A percentile compares a stretch with the other conserved stretches of the same genome.
These are phyloP conservation scores for Avena atlantica DNA, from an alignment of 176 grass and related monocot species.

Conservation along the genomic window DNA sequence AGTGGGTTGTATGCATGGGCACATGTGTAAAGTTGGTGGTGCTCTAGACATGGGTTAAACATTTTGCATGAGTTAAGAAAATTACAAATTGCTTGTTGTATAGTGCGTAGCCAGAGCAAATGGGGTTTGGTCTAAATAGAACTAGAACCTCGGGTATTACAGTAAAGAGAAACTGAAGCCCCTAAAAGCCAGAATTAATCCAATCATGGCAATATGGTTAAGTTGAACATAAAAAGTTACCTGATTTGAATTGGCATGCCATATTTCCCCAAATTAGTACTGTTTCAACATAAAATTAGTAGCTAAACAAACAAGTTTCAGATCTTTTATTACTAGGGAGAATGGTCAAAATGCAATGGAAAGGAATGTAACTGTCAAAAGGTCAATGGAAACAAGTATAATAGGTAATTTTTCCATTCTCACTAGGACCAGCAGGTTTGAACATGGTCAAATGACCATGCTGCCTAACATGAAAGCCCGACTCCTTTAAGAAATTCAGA, in stretches of 20 bases:
- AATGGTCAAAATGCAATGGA: neutral
- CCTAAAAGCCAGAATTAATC: neutral
- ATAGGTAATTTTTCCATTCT: neutral
- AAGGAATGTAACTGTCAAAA: neutral
- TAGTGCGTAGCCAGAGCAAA: neutral
- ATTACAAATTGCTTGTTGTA: neutral
- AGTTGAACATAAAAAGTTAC: neutral
- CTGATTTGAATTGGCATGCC: neutral
- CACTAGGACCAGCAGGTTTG: neutral
- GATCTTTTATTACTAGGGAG: neutral
- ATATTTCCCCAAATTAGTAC: neutral
- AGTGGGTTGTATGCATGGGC: neutral
- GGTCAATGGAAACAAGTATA: neutral
- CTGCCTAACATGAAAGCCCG: neutral
- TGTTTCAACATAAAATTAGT: neutral
- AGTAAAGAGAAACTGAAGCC: neutral
- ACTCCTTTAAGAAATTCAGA: neutral
- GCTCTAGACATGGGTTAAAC: neutral
- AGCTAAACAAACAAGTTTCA: neutral
- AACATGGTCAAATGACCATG: neutral
- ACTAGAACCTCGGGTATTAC: neutral
- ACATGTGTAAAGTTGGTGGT: neutral
- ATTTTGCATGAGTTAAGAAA: constrained; percentile 3
- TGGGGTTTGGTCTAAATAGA: neutral
- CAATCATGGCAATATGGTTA: neutral